phyloP scores from a whole-genome alignment of 2,329 filamentous ascomycete species.

The Arthrobotrys megalospora region DNA sequence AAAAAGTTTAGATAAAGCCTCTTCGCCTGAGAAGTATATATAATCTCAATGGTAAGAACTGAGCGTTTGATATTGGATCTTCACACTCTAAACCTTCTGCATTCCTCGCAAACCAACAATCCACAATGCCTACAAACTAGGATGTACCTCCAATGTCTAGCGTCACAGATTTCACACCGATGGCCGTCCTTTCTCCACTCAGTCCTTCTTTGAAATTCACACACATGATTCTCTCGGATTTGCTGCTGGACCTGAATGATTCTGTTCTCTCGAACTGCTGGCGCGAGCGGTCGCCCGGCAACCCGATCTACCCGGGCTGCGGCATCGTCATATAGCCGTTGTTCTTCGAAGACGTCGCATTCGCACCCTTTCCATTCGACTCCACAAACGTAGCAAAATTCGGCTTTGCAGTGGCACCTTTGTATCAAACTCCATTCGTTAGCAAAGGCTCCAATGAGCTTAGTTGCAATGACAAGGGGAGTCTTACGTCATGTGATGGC shows the following conservation, averaged over 20 bases:
- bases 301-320: constrained; percentile 35
- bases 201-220: constrained; percentile 19
- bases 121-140: constrained; percentile 36
- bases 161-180: constrained; percentile 29
- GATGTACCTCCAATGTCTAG: constrained; percentile 45
- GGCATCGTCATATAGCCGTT: constrained; percentile 22
- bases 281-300: constrained; percentile 2
- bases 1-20: background rate
- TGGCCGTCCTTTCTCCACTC: constrained; percentile 23
- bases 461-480: background rate
- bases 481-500: constrained; percentile 57
- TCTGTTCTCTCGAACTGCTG: constrained; percentile 8
- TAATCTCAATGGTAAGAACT: no score
- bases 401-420: constrained; percentile 45
- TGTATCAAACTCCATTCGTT: background rate
- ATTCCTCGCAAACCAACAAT: constrained; percentile 43
- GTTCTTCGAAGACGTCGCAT: constrained; percentile 30
- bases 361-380: constrained; percentile 36
- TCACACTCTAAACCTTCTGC: constrained; percentile 40
- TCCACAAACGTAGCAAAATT: constrained; percentile 51
- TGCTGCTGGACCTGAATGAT: constrained; percentile 23
- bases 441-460: background rate
- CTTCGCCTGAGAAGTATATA: no score
- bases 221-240: constrained; percentile 34
- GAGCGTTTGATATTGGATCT: background rate